Percentiles rank a stretch among this genome's conserved stretches.
Conservation (phyloP, 139 green algal species). For the Chlorella vulgaris region DNA sequence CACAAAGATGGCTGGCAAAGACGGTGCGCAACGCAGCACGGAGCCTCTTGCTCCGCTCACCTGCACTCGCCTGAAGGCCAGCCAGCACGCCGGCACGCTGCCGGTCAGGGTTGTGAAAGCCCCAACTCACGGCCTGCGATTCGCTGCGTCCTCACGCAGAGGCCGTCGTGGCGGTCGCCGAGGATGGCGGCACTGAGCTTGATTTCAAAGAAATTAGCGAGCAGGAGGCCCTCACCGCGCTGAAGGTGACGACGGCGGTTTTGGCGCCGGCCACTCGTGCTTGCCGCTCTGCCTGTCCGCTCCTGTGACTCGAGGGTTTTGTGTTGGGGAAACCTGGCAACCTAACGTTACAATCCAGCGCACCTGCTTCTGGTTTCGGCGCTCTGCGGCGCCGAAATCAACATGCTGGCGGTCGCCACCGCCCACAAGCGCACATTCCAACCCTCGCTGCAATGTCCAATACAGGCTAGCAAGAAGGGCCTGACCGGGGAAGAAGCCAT, state of each 20-base stretch:
- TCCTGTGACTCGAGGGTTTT: not conserved
- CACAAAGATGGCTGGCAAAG: not conserved
- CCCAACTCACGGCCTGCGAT: not conserved
- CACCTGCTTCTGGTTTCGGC: not conserved
- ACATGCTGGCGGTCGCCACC: not conserved
- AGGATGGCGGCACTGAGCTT: conserved; percentile 55
- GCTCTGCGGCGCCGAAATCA: not conserved
- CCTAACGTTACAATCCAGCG: not conserved
- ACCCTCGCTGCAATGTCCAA: not conserved
- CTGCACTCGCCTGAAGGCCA: no score
- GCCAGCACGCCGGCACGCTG: no score
- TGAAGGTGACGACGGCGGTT: conserved; percentile 26
- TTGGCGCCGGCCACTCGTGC: no score
- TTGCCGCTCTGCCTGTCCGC: not conserved
- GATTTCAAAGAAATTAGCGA: conserved; percentile 72
- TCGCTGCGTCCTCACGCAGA: not conserved
- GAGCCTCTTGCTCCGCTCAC: not conserved
- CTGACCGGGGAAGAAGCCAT: conserved; percentile 57
- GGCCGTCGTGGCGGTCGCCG: conserved; percentile 21
- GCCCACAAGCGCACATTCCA: not conserved
- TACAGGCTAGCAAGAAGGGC: conserved; percentile 49
- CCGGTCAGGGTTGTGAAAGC: not conserved
- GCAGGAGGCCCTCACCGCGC: conserved; percentile 35
- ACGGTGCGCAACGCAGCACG: not conserved
- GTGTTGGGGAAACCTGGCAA: no score